phyloP scores from a whole-genome alignment of 129 eudicot species.

The Oenanthe sinensis region DNA sequence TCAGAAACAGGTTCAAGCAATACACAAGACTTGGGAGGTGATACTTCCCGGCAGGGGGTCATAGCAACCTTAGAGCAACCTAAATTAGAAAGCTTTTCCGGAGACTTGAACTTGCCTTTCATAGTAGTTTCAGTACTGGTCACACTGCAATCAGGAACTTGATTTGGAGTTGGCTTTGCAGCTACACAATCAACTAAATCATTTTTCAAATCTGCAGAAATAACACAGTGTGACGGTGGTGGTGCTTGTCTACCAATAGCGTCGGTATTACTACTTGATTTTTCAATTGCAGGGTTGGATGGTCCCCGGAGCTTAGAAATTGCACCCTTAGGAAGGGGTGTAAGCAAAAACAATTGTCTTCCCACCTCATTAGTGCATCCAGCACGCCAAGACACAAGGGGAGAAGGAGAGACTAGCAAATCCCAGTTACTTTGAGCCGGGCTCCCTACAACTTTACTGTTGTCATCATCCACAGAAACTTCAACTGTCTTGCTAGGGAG shows the following conservation, averaged over 20 bases:
- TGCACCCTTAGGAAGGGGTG: constrained; percentile 62
- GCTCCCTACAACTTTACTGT: constrained; percentile 28
- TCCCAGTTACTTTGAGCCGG: constrained; percentile 35
- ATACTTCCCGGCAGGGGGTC: constrained; percentile 73
- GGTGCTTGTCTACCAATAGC: constrained; percentile 13
- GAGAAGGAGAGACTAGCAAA: constrained; percentile 84
- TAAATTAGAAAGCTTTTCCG: constrained; percentile 25
- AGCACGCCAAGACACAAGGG: constrained; percentile 93
- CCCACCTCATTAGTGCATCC: constrained; percentile 51
- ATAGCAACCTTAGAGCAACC: constrained; percentile 31
- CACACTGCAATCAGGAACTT: constrained; percentile 18
- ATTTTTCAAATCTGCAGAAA: constrained; percentile 11
- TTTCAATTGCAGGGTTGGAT: constrained; percentile 27
- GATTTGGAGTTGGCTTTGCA: constrained; percentile 17
- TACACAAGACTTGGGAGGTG: constrained; percentile 74
- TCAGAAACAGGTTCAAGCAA: constrained; percentile 64
- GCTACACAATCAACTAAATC: constrained; percentile 13
- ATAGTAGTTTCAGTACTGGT: constrained; percentile 14
- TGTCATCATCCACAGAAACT: constrained; percentile 17
- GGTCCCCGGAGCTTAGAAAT: constrained; percentile 34
- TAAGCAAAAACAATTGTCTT: constrained; percentile 69
- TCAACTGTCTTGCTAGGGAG: constrained; percentile 20
- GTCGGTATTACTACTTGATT: constrained; percentile 8
- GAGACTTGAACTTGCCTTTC: constrained; percentile 25
- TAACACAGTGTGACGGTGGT: constrained; percentile 13